Percentiles rank a stretch among this genome's conserved stretches.
These are phyloP conservation scores for Diversispora eburnea DNA, from an alignment of 192 early-diverging fungal species.

Conservation along the genomic window DNA sequence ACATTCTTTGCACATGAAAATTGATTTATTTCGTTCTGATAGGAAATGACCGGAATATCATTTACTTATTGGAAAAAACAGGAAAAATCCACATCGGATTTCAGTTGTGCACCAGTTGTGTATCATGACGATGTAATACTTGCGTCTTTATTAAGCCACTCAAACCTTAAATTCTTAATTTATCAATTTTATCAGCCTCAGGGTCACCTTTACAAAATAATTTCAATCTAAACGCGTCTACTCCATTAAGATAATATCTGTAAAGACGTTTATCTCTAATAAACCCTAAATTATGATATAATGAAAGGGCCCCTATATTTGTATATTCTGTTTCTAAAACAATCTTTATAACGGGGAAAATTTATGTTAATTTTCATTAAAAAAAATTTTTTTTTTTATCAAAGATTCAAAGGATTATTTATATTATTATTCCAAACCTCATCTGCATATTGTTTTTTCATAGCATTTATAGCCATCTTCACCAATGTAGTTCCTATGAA, in stretches of 20 bases:
- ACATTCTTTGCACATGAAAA: no score
- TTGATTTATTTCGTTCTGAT: no score
- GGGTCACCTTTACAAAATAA: slow-evolving; percentile 51
- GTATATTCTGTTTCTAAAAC: slow-evolving; percentile 90
- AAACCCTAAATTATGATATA: slow-evolving; percentile 92
- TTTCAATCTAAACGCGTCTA: slow-evolving; percentile 85
- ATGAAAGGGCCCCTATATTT: slow-evolving; percentile 75
- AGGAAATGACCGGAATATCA: no score
- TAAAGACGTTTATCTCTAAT: slow-evolving; percentile 86
- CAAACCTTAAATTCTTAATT: neutral
- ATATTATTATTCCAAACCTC: slow-evolving; percentile 52
- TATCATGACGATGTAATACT: neutral
- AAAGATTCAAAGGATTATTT: neutral
- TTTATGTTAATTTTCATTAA: neutral
- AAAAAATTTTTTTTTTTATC: neutral
- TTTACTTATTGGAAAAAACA: no score
- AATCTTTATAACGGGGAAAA: slow-evolving; percentile 39
- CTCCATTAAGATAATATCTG: slow-evolving; percentile 91
- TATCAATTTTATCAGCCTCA: neutral
- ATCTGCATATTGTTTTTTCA: slow-evolving; percentile 74
- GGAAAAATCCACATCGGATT: no score
- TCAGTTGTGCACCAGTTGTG: neutral
- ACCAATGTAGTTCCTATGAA: slow-evolving; percentile 64
- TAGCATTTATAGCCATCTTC: slow-evolving; percentile 62
- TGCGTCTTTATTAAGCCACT: no score